Percentiles rank a stretch among this genome's conserved stretches.
These are phyloP conservation scores for Xylaria cubensis DNA, from an alignment of 495 filamentous ascomycete genomes.

Conservation along the genomic window DNA sequence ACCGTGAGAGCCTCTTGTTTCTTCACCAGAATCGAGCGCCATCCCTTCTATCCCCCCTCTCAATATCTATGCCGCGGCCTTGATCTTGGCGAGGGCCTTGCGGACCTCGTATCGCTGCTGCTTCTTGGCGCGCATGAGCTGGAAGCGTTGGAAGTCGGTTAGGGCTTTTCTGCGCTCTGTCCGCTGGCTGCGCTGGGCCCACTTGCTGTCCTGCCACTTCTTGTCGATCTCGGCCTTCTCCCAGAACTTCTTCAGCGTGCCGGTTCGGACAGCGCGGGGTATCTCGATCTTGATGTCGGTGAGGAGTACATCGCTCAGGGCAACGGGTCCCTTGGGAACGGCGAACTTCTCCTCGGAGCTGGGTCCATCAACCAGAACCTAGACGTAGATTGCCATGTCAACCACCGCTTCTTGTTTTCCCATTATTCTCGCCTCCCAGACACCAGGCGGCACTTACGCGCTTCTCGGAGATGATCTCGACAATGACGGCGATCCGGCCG, in stretches of 20 bases:
- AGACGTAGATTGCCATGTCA: conserved; percentile 42
- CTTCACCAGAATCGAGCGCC: conserved; percentile 35
- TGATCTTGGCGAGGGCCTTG: conserved; percentile 86
- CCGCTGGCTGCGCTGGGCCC: conserved; percentile 87
- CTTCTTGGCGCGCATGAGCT: conserved; percentile 97
- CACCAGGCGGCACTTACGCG: conserved; percentile 73
- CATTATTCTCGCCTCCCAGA: conserved; percentile 19
- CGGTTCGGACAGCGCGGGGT: conserved; percentile 83
- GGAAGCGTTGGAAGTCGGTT: conserved; percentile 99
- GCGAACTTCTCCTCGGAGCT: conserved; percentile 73
- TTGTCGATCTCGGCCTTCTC: conserved; percentile 83
- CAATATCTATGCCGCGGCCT: conserved; percentile 54
- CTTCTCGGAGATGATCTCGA: conserved; percentile 99
- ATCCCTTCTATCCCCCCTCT: conserved; percentile 27
- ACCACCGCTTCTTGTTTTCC: conserved; percentile 28
- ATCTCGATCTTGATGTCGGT: conserved; percentile 89
- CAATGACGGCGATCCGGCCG: conserved; percentile 88
- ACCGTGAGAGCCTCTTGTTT: conserved; percentile 35
- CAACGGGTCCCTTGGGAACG: conserved; percentile 82
- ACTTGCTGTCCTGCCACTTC: conserved; percentile 87
- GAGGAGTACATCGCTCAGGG: conserved; percentile 82
- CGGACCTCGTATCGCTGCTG: conserved; percentile 96
- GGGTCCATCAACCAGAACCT: conserved; percentile 97
- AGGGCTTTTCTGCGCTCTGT: conserved; percentile 85
- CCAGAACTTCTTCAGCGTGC: conserved; percentile 83